Percentiles rank a stretch among this genome's conserved stretches.
phyloP scores from a whole-genome alignment of 2,329 filamentous ascomycete genomes.

The Neopestalotiopsis sp. region DNA sequence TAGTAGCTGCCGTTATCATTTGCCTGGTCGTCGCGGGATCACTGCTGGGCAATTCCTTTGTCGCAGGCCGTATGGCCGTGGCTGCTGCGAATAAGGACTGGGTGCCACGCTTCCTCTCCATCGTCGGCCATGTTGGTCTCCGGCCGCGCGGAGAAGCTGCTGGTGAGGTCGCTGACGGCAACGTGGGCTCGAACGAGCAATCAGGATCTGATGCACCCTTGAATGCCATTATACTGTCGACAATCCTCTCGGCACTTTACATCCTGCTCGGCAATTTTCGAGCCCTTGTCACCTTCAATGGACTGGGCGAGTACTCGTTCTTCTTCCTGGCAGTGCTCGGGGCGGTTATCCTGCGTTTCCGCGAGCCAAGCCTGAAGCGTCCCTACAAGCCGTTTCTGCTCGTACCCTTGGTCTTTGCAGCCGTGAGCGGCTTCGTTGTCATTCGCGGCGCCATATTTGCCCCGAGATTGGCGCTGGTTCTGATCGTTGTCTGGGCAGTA shows the following conservation, averaged over 20 bases:
- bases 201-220: conserved; percentile 53
- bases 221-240: conserved; percentile 57
- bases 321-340: conserved; percentile 68
- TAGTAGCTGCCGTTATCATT: conserved; percentile 59
- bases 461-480: conserved; percentile 55
- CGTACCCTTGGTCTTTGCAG: conserved; percentile 56
- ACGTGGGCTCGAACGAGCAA: conserved; percentile 13
- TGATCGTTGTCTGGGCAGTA: conserved; percentile 55
- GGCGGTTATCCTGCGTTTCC: conserved; percentile 58
- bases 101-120: conserved; percentile 51
- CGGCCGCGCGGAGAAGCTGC: conserved; percentile 18
- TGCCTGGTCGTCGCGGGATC: conserved; percentile 67
- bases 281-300: conserved; percentile 64
- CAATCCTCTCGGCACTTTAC: conserved; percentile 57
- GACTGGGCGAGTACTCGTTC: conserved; percentile 65
- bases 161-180: conserved; percentile 15
- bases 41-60: conserved; percentile 66
- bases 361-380: conserved; percentile 57
- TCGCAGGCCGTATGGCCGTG: conserved; percentile 65
- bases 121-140: conserved; percentile 49
- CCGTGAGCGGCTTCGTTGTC: conserved; percentile 66
- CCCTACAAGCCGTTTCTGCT: conserved; percentile 60
- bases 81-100: conserved; percentile 59
- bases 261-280: conserved; percentile 66
- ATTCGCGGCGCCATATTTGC: conserved; percentile 63